Evolutionary conservation across 345 rosid species (phyloP).

Genomic region (Pistacia vera): DNA sequence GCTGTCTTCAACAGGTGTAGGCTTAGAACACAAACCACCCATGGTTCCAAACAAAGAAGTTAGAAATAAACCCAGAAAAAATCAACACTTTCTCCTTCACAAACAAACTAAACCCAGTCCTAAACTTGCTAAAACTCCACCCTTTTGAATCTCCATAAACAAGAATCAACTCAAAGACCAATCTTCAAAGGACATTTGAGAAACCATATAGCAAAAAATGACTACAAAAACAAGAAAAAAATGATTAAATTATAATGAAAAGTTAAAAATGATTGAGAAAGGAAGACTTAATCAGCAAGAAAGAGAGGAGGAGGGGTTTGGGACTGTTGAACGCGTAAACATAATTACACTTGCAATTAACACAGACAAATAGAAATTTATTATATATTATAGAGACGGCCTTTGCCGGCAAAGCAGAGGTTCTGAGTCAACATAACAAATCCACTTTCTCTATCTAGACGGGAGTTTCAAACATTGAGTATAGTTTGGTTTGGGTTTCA

Average conservation of each 20-base stretch:
- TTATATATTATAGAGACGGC: background rate
- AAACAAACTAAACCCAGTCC: slow-evolving; percentile 13
- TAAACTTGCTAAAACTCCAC: background rate
- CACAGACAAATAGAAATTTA: background rate
- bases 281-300: slow-evolving; percentile 21
- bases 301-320: background rate
- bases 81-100: slow-evolving; percentile 13
- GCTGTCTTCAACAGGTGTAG: slow-evolving; percentile 38
- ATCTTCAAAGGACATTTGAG: slow-evolving; percentile 15
- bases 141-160: background rate
- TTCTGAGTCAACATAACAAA: slow-evolving; percentile 18
- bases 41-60: slow-evolving; percentile 29
- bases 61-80: background rate
- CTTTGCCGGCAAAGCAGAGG: slow-evolving; percentile 10
- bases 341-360: background rate
- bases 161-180: background rate
- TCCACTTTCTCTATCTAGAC: background rate
- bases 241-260: background rate
- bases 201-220: slow-evolving; percentile 5
- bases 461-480: background rate
- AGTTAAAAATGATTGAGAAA: slow-evolving; percentile 1
- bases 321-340: slow-evolving; percentile 47
- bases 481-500: background rate
- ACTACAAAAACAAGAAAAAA: background rate
- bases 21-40: slow-evolving; percentile 86